These are phyloP conservation scores for Colletotrichum salicis DNA, from an alignment of 2,329 filamentous ascomycete species.

Conservation along the genomic window DNA sequence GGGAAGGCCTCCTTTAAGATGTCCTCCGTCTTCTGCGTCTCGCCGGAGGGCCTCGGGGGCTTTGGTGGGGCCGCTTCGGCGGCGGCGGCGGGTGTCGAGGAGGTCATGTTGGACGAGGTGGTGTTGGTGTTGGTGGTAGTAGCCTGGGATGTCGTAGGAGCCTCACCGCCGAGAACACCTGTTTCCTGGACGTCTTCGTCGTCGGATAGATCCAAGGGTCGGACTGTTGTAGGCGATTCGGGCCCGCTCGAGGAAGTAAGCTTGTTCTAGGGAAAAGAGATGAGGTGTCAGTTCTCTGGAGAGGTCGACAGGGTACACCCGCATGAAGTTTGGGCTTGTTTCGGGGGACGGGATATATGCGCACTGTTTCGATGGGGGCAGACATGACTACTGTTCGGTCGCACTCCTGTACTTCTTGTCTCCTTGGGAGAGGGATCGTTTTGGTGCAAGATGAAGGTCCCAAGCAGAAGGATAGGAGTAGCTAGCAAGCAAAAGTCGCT, in stretches of 20 bases:
- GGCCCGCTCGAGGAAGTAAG: conserved; percentile 55
- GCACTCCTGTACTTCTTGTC: background rate
- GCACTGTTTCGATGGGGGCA: conserved; percentile 56
- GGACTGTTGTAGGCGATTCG: conserved; percentile 74
- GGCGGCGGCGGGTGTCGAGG: conserved; percentile 47
- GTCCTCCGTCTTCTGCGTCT: conserved; percentile 84
- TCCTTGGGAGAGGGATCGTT: background rate
- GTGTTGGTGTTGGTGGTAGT: conserved; percentile 37
- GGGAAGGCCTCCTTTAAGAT: conserved; percentile 96
- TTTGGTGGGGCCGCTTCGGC: conserved; percentile 73
- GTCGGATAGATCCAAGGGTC: conserved; percentile 71
- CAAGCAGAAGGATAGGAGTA: conserved; percentile 7
- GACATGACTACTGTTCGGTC: conserved; percentile 50
- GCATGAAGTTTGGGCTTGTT: conserved; percentile 36
- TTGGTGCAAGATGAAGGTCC: background rate
- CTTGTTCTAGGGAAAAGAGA: conserved; percentile 53
- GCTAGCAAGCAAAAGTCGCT: background rate
- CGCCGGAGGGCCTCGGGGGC: conserved; percentile 83
- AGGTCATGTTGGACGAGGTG: conserved; percentile 44
- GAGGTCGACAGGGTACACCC: conserved; percentile 19
- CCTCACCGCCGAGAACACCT: conserved; percentile 58
- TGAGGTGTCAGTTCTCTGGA: conserved; percentile 25
- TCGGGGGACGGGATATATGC: conserved; percentile 42
- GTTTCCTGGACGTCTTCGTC: conserved; percentile 76
- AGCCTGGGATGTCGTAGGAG: conserved; percentile 40